Evolutionary conservation across 108 stramenopile species (phyloP).

Genomic region (Mayamaea pseudoterrestris): DNA sequence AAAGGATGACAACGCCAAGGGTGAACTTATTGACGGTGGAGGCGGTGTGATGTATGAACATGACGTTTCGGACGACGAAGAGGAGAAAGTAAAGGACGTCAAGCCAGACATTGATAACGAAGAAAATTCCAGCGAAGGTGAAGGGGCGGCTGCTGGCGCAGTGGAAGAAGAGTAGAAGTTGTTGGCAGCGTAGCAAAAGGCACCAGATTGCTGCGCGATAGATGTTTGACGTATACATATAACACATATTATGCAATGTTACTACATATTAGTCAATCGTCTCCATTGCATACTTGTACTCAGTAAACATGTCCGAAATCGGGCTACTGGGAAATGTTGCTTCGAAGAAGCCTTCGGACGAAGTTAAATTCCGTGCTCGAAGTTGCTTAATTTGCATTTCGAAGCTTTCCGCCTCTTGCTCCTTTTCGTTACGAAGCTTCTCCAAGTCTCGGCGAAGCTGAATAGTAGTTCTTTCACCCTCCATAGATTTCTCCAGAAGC

Average conservation of each 20-base stretch:
- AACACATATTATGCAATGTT: no score
- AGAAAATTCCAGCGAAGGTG: neutral
- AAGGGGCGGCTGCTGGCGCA: neutral
- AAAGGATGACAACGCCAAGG: slow-evolving; percentile 74
- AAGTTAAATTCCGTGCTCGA: neutral
- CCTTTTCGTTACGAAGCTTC: slow-evolving; percentile 20
- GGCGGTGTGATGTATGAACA: slow-evolving; percentile 79
- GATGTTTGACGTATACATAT: no score
- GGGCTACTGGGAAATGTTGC: no score
- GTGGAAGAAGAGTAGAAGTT: neutral
- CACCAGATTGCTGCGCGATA: no score
- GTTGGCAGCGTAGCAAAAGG: no score
- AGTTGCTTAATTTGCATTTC: neutral
- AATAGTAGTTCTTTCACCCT: slow-evolving; percentile 19
- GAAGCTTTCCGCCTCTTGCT: slow-evolving; percentile 1
- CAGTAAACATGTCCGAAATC: no score
- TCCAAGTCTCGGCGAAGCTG: slow-evolving; percentile 20
- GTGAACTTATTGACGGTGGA: slow-evolving; percentile 74
- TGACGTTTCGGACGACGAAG: slow-evolving; percentile 68
- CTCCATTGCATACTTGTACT: no score
- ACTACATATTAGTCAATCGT: no score
- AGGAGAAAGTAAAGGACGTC: slow-evolving; percentile 23
- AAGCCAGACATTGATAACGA: slow-evolving; percentile 5
- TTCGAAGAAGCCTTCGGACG: no score
- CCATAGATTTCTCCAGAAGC: slow-evolving; percentile 33